Evolutionary conservation across 2,329 filamentous ascomycete species (phyloP).

Genomic region (Epichloe sp.): DNA sequence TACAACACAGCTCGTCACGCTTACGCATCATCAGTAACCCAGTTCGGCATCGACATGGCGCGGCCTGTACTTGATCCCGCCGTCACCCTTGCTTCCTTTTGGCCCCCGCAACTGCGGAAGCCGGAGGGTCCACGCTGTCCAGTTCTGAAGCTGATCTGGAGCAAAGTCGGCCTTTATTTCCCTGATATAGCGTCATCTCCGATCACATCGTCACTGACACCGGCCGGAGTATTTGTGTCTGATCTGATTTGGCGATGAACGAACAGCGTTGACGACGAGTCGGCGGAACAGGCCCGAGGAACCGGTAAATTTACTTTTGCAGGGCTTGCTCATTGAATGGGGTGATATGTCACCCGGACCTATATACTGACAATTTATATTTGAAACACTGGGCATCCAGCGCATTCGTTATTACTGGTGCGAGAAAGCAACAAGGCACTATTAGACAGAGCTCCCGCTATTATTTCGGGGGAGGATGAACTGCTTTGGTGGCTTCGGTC

Average conservation of each 20-base stretch:
- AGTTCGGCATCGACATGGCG: no score
- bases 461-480: no score
- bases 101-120: neutral
- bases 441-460: no score
- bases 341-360: no score
- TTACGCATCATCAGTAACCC: no score
- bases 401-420: no score
- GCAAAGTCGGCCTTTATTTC: conserved; percentile 6
- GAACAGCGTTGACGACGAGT: neutral
- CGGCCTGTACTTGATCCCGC: neutral
- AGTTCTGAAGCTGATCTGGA: neutral
- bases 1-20: no score
- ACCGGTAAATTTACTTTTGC: neutral
- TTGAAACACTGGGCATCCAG: no score
- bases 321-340: no score
- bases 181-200: conserved; percentile 11
- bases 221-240: neutral
- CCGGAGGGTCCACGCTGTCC: neutral
- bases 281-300: conserved; percentile 1
- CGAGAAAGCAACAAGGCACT: no score
- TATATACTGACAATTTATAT: no score
- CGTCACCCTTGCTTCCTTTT: neutral
- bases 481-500: no score
- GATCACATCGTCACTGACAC: conserved; percentile 2
- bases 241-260: conserved; percentile 6